These are phyloP conservation scores for Globisporangium iwayamae DNA, from an alignment of 352 stramenopile species.

Conservation along the genomic window DNA sequence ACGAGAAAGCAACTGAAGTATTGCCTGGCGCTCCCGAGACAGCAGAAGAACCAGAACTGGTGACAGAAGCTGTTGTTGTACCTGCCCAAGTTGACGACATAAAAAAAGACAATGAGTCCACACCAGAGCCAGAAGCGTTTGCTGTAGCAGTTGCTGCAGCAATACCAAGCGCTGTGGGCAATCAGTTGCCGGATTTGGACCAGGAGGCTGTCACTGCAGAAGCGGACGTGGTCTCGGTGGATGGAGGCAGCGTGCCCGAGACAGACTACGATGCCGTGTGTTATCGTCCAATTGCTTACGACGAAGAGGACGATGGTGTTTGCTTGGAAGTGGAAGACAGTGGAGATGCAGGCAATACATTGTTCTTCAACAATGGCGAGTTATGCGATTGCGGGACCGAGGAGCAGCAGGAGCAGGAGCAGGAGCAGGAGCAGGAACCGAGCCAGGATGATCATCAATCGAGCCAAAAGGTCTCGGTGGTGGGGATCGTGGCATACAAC, in stretches of 20 bases:
- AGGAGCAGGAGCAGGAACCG: background rate
- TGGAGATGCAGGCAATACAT: background rate
- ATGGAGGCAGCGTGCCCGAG: background rate
- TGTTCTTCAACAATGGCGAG: slow-evolving; percentile 10
- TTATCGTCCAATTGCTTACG: background rate
- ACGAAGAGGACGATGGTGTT: background rate
- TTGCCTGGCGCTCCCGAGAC: background rate
- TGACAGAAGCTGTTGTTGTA: background rate
- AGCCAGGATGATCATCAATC: background rate
- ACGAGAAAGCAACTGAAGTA: background rate
- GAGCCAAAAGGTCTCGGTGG: background rate
- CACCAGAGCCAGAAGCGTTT: background rate
- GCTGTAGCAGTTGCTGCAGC: background rate
- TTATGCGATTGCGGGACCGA: background rate
- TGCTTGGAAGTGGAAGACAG: background rate
- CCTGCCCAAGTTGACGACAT: background rate
- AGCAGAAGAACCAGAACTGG: background rate
- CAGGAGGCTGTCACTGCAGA: background rate
- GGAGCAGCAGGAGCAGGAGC: background rate
- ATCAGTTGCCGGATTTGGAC: background rate
- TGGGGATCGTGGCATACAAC: background rate
- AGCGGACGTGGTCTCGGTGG: background rate
- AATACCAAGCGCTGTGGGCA: background rate
- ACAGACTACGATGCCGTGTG: background rate
- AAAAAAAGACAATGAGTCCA: background rate